phyloP scores from a whole-genome alignment of 2,329 filamentous ascomycete species.

The Rutstroemia sp. region DNA sequence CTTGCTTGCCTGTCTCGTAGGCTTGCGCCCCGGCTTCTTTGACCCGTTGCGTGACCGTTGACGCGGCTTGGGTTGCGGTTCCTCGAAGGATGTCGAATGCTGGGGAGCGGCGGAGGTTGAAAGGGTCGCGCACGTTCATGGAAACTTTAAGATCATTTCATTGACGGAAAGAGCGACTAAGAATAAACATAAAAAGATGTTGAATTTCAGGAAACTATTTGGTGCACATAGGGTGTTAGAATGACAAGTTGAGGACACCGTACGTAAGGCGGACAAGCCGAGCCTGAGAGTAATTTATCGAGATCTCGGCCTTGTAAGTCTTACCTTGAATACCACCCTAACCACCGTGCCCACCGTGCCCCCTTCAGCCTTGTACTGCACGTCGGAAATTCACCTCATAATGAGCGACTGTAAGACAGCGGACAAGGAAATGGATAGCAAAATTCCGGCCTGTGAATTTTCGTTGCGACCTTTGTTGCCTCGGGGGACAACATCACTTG shows the following conservation, averaged over 20 bases:
- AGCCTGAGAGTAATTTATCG: too few species aligned
- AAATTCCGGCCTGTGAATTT: too few species aligned
- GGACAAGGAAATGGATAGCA: too few species aligned
- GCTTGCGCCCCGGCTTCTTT: conserved; percentile 43
- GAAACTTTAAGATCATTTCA: conserved; percentile 22
- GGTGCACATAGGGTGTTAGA: neutral
- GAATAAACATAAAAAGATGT: neutral
- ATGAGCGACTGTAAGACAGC: too few species aligned
- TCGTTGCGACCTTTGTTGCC: too few species aligned
- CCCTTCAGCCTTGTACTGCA: too few species aligned
- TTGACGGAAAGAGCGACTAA: conserved; percentile 17
- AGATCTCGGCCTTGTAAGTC: too few species aligned
- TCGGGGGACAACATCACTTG: too few species aligned
- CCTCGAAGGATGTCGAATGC: conserved; percentile 44
- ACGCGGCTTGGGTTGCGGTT: conserved; percentile 39
- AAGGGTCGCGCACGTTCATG: conserved; percentile 33
- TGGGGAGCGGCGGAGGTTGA: conserved; percentile 33
- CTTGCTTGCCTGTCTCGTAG: conserved; percentile 36
- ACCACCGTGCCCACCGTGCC: too few species aligned
- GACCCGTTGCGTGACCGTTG: conserved; percentile 40
- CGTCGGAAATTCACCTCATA: too few species aligned
- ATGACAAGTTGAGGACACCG: neutral
- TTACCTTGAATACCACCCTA: too few species aligned
- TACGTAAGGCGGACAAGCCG: neutral
- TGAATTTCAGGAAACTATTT: neutral